Evolutionary conservation across 2,329 filamentous ascomycete genomes (phyloP).

Genomic region (Pseudogymnoascus sp.): DNA sequence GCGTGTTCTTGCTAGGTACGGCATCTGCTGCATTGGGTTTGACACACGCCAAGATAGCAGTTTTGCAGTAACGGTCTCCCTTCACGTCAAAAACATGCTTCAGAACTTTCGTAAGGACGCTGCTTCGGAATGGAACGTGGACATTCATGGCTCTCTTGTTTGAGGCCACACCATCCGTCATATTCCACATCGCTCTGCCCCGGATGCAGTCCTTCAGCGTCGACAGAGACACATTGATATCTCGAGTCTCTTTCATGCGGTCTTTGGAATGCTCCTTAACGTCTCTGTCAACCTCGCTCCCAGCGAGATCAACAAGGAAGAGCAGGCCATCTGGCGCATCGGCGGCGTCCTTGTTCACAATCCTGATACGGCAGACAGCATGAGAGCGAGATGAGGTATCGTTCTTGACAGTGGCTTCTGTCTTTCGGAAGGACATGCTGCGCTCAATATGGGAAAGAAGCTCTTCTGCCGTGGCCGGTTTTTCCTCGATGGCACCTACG

Average conservation of each 20-base stretch:
- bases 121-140: conserved; percentile 84
- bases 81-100: conserved; percentile 78
- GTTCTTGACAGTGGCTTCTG: conserved; percentile 38
- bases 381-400: conserved; percentile 42
- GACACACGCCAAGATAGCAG: conserved; percentile 95
- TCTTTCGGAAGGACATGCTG: conserved; percentile 42
- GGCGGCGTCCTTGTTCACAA: conserved; percentile 27
- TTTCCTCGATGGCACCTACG: conserved; percentile 35
- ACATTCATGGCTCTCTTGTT: conserved; percentile 44
- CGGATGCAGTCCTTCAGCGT: conserved; percentile 51
- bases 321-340: conserved; percentile 34
- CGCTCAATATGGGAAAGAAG: conserved; percentile 80
- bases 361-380: conserved; percentile 39
- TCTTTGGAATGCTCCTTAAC: conserved; percentile 84
- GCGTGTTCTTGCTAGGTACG: conserved; percentile 70
- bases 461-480: conserved; percentile 35
- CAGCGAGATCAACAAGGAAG: conserved; percentile 41
- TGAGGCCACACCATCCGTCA: conserved; percentile 75
- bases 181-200: conserved; percentile 62
- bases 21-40: conserved; percentile 89
- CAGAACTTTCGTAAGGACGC: conserved; percentile 68
- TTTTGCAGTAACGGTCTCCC: conserved; percentile 71
- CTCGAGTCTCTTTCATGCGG: conserved; percentile 81
- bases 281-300: conserved; percentile 61
- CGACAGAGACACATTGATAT: conserved; percentile 96